These are phyloP conservation scores for Echinosophora koreensis DNA, from an alignment of 306 rosid species.

Conservation along the genomic window DNA sequence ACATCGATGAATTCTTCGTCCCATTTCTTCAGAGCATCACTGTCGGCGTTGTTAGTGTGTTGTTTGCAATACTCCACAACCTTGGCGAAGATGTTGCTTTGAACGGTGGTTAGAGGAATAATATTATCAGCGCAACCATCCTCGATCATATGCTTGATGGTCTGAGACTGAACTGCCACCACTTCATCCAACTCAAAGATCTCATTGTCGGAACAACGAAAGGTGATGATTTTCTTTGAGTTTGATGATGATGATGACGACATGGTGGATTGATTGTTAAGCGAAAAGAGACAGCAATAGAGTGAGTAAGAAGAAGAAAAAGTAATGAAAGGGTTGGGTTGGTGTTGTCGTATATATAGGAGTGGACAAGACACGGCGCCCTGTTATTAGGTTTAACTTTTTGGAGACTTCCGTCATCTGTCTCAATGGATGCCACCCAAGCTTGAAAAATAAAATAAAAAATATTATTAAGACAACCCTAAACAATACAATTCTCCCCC, in stretches of 20 bases:
- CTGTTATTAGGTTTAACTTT: too few relatives aligned
- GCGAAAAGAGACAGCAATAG: too few relatives aligned
- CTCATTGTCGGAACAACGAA: slow-evolving; percentile 41
- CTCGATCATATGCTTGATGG: slow-evolving; percentile 49
- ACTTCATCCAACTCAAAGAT: not conserved
- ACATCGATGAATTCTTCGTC: slow-evolving; percentile 37
- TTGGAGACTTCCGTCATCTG: too few relatives aligned
- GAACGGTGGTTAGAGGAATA: slow-evolving; percentile 47
- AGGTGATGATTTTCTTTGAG: not conserved
- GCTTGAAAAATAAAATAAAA: too few relatives aligned
- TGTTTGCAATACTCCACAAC: slow-evolving; percentile 48
- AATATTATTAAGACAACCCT: too few relatives aligned
- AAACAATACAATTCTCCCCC: too few relatives aligned
- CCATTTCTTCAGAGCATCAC: slow-evolving; percentile 26
- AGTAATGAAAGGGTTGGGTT: too few relatives aligned
- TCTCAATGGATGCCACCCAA: too few relatives aligned
- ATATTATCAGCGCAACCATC: slow-evolving; percentile 31
- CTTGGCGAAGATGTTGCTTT: slow-evolving; percentile 11
- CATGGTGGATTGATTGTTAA: not conserved
- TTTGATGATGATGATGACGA: not conserved
- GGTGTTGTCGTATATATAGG: too few relatives aligned
- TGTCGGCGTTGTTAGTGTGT: not conserved
- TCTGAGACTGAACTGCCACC: slow-evolving; percentile 37
- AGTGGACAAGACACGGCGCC: too few relatives aligned
- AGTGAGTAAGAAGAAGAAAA: too few relatives aligned